Base-by-base conservation (phyloP, 495 filamentous ascomycete species). In the Achaetomiella virescens region DNA sequence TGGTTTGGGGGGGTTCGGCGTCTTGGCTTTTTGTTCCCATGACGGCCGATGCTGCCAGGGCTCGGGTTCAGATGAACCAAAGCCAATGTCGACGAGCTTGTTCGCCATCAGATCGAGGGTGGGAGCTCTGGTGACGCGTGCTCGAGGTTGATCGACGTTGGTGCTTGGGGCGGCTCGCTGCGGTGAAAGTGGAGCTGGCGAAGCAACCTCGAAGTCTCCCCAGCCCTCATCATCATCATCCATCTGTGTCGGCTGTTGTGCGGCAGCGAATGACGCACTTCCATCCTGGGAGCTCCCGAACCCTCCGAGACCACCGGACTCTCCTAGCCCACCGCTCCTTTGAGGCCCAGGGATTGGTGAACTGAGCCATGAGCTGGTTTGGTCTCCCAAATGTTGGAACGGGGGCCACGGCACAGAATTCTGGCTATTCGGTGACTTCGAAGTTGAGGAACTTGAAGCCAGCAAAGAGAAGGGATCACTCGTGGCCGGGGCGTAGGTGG, bases 191-290 rank as follows among this genome's bases (percentile, higher is more conserved):
- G 41, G 36, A 38, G 29, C 47, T n/a, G 61, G 46, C 6, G 60
- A 37, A 10, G 84, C 79, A 14, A 77, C 77, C 61, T 87, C 87
- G 60, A 90, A 90, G 52, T 89, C 86, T 14, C 87, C 86, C 80
- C 85, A 90, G 12, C 84, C 86, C 63, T 89, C 86, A 33, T 87
- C 82, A 7, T 78, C 78, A 7, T 74, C 75, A 0, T 67, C 66
- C 18, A 75, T 70, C 24, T 69, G 58, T 10, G 48, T 54, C 11
- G 56, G 43, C 11, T 33, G 25, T 21, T 43, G 41, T 25, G 33
- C 8, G 40, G 3, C 20, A 11, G 27, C 40, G 25, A 35, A 25
- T 51, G 56, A 14, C 8, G 25, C 11, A 0, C 2, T 14, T 15
- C 35, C 41, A n/a, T 25, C 54, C 36, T 62, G 61, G 24, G 48